These are phyloP conservation scores for Penicillium robsamsonii DNA, from an alignment of 495 filamentous ascomycete genomes.

Conservation along the genomic window DNA sequence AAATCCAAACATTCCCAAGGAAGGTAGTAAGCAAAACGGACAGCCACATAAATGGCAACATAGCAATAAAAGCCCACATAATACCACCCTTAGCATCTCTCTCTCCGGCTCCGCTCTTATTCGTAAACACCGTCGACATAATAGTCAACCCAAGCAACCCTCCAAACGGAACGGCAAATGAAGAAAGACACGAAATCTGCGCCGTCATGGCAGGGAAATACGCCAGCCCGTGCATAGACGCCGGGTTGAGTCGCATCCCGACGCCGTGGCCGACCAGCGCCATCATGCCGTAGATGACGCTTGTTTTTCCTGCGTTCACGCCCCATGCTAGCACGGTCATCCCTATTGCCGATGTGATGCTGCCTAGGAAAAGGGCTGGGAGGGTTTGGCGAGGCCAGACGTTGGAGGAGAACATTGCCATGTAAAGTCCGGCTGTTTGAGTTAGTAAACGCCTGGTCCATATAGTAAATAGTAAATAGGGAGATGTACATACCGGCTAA, in stretches of 20 bases:
- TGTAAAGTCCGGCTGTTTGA: constrained; percentile 45
- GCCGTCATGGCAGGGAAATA: constrained; percentile 53
- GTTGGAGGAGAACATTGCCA: constrained; percentile 55
- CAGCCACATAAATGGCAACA: constrained; percentile 53
- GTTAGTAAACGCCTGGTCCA: neutral
- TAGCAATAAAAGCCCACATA: constrained; percentile 54
- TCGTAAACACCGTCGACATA: constrained; percentile 62
- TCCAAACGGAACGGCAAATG: constrained; percentile 54
- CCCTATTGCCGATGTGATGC: constrained; percentile 46
- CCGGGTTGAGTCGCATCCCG: constrained; percentile 49
- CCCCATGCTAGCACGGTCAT: constrained; percentile 48
- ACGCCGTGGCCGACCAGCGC: constrained; percentile 56
- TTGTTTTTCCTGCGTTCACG: constrained; percentile 34
- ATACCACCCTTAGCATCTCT: constrained; percentile 39
- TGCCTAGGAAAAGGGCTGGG: constrained; percentile 48
- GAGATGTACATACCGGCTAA: constrained; percentile 29
- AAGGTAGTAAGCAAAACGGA: constrained; percentile 43
- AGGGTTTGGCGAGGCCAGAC: constrained; percentile 56
- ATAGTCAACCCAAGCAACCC: constrained; percentile 57
- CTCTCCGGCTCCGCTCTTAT: constrained; percentile 40
- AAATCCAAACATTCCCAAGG: constrained; percentile 56
- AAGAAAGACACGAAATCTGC: constrained; percentile 48
- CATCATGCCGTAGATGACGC: constrained; percentile 58
- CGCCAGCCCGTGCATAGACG: constrained; percentile 51
- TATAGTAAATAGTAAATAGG: neutral